Percentiles rank a stretch among this genome's conserved stretches.
phyloP scores from a whole-genome alignment of 2,329 filamentous ascomycete species.

The Pseudocercospora fijiensis region DNA sequence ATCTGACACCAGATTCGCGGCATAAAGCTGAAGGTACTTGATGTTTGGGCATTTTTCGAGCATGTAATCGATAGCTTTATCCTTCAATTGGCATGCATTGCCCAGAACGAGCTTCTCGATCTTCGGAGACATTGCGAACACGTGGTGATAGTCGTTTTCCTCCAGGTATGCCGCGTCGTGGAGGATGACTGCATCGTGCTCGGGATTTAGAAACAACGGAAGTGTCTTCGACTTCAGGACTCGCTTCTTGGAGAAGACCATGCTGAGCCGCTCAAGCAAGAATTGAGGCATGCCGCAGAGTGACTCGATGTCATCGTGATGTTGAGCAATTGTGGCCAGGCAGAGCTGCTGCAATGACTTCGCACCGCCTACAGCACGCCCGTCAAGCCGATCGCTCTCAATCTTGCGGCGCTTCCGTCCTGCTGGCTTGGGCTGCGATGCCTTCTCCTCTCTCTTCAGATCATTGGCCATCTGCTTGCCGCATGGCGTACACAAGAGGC shows the following conservation, averaged over 20 bases:
- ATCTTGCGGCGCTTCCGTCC: constrained; percentile 68
- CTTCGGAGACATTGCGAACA: constrained; percentile 72
- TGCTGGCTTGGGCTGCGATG: constrained; percentile 56
- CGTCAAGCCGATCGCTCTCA: constrained; percentile 83
- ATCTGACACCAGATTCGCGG: constrained; percentile 79
- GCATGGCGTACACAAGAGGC: constrained; percentile 80
- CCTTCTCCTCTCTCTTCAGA: constrained; percentile 59
- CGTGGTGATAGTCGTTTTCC: constrained; percentile 72
- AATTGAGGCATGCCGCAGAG: constrained; percentile 59
- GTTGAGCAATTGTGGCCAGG: constrained; percentile 62
- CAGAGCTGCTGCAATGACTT: constrained; percentile 68
- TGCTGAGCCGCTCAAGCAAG: constrained; percentile 58
- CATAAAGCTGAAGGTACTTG: constrained; percentile 74
- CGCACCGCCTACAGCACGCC: constrained; percentile 62
- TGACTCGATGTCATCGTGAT: constrained; percentile 64
- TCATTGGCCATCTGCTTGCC: constrained; percentile 71
- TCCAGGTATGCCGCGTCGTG: constrained; percentile 67
- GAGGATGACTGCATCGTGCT: constrained; percentile 57
- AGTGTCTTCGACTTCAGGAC: constrained; percentile 55
- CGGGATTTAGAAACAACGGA: constrained; percentile 52
- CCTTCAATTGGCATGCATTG: constrained; percentile 90
- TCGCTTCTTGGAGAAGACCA: constrained; percentile 64
- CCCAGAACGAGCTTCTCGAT: constrained; percentile 71
- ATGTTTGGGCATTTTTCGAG: constrained; percentile 67
- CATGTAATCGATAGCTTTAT: constrained; percentile 78